Evolutionary conservation across 2,329 filamentous ascomycete genomes (phyloP).

Genomic region (Trichothecium roseum): DNA sequence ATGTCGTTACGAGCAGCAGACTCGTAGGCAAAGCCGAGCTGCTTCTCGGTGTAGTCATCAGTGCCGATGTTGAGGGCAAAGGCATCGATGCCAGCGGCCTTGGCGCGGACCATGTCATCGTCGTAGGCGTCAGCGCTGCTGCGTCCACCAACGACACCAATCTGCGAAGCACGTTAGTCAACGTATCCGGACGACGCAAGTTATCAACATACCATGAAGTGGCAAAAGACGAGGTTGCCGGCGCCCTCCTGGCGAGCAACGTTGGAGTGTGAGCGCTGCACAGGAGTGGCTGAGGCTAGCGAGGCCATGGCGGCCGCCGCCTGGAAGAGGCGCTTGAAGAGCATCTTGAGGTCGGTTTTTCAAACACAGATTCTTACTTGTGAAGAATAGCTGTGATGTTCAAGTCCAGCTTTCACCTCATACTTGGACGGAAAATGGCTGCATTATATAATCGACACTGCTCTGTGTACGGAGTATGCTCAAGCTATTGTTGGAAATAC

Average conservation of each 20-base stretch:
- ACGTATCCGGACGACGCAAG: neutral
- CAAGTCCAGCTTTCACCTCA: too few relatives aligned
- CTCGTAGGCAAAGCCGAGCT: slow-evolving; percentile 37
- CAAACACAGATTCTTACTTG: too few relatives aligned
- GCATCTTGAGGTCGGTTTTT: too few relatives aligned
- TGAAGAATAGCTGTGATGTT: too few relatives aligned
- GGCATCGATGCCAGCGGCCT: slow-evolving; percentile 30
- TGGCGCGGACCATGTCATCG: slow-evolving; percentile 33
- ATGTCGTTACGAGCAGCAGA: slow-evolving; percentile 35
- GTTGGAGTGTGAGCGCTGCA: too few relatives aligned
- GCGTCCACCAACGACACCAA: slow-evolving; percentile 33
- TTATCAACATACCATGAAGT: slow-evolving; percentile 27
- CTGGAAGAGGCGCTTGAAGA: too few relatives aligned
- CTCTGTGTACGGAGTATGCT: too few relatives aligned
- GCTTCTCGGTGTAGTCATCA: slow-evolving; percentile 31
- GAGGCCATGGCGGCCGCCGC: too few relatives aligned
- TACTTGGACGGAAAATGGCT: too few relatives aligned
- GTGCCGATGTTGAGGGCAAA: slow-evolving; percentile 40
- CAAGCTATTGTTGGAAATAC: too few relatives aligned
- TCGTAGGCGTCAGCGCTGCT: slow-evolving; percentile 32
- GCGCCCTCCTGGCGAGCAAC: slow-evolving; percentile 1
- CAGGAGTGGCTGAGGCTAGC: too few relatives aligned
- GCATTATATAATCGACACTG: too few relatives aligned
- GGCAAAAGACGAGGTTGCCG: slow-evolving; percentile 25
- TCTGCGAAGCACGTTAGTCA: slow-evolving; percentile 14